Evolutionary conservation across 2,329 filamentous ascomycete genomes (phyloP).

Genomic region (Diaporthe sp.): DNA sequence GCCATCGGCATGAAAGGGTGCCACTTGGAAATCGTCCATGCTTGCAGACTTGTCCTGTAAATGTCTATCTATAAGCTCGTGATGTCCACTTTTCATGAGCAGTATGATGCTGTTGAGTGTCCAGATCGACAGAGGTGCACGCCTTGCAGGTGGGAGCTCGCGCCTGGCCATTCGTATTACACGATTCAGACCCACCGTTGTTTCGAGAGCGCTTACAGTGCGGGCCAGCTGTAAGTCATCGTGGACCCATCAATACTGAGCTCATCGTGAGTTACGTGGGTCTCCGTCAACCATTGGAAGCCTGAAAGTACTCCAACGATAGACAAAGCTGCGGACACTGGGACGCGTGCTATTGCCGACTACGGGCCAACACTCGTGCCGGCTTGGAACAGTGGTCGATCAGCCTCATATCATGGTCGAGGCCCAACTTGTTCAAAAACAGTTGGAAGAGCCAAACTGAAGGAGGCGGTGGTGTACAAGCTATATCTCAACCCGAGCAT

Average conservation of each 20-base stretch:
- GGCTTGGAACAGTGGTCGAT: background rate
- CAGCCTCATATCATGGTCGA: background rate
- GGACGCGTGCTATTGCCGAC: background rate
- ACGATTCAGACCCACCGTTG: slow-evolving; percentile 26
- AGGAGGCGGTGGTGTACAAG: background rate
- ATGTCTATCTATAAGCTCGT: background rate
- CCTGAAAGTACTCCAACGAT: background rate
- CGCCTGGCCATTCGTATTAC: slow-evolving; percentile 19
- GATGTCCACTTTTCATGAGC: background rate
- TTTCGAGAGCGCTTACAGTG: background rate
- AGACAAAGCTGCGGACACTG: background rate
- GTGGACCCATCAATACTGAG: slow-evolving; percentile 3
- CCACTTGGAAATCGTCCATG: background rate
- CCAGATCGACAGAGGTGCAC: background rate
- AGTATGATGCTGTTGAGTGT: background rate
- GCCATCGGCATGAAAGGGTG: background rate
- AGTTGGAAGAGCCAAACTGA: background rate
- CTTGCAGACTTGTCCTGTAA: background rate
- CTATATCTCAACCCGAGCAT: background rate
- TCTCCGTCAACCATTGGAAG: background rate
- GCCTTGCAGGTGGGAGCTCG: background rate
- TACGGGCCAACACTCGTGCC: background rate
- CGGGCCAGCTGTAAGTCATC: background rate
- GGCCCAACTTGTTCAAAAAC: background rate
- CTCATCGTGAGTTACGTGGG: background rate